A percentile compares a stretch with the other conserved stretches of the same genome.
These are phyloP conservation scores for Geranium brycei DNA, from an alignment of 345 rosid species.

Conservation along the genomic window DNA sequence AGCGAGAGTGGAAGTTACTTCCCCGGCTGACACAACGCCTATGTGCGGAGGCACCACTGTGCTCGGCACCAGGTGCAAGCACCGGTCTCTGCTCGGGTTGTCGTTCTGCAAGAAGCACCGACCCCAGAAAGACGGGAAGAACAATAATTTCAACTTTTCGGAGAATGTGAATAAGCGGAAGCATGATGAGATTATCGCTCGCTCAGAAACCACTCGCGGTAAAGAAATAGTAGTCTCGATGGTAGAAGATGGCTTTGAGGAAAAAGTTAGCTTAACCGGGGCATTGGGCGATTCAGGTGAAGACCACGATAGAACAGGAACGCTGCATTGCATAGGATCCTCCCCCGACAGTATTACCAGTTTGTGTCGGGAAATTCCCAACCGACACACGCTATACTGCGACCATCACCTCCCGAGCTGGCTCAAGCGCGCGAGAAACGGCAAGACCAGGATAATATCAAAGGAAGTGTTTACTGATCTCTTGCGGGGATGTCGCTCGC, in stretches of 20 bases:
- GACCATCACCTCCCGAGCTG: constrained; percentile 94
- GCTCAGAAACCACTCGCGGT: constrained; percentile 27
- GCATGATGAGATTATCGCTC: constrained; percentile 27
- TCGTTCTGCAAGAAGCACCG: constrained; percentile 84
- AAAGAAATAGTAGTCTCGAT: constrained; percentile 25
- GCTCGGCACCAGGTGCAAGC: constrained; percentile 90
- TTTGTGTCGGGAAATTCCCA: constrained; percentile 56
- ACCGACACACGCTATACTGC: constrained; percentile 67
- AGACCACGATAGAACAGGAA: constrained; percentile 23
- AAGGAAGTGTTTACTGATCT: constrained; percentile 83
- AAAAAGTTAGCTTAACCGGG: too few species aligned
- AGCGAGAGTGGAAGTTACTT: constrained; percentile 42
- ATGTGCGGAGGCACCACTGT: constrained; percentile 92
- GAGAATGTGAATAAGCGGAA: constrained; percentile 41
- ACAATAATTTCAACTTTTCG: constrained; percentile 12
- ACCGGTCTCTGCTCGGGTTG: constrained; percentile 66
- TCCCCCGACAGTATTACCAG: constrained; percentile 28
- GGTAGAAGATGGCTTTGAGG: too few species aligned
- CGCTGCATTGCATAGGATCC: constrained; percentile 46
- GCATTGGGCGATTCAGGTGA: constrained; percentile 6
- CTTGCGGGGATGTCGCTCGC: constrained; percentile 43
- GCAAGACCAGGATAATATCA: constrained; percentile 88
- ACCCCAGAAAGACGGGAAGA: constrained; percentile 34
- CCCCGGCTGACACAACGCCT: constrained; percentile 39
- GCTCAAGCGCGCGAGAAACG: constrained; percentile 98